Evolutionary conservation across 805 yeast species (phyloP).

Genomic region (Starmerella bombi): DNA sequence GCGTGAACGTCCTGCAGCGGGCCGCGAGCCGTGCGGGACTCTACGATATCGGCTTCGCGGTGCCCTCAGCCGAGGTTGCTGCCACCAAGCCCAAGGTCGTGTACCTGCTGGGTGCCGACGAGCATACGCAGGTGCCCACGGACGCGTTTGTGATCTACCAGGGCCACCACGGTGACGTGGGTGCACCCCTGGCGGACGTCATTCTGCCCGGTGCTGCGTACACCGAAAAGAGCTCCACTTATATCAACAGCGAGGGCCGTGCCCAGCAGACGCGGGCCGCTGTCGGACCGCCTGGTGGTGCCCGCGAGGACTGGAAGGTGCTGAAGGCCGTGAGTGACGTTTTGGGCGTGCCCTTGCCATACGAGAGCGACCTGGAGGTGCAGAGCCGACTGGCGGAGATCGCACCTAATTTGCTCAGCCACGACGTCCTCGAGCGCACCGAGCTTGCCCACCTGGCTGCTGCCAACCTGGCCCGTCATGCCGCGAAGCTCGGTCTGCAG

Average conservation of each 20-base stretch:
- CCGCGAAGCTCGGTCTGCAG: constrained; percentile 29
- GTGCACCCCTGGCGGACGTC: constrained; percentile 81
- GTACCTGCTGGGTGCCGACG: constrained; percentile 76
- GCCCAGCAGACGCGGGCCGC: constrained; percentile 78
- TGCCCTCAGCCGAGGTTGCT: constrained; percentile 36
- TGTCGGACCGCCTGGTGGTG: constrained; percentile 73
- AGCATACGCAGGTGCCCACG: constrained; percentile 57
- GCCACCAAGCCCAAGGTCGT: constrained; percentile 52
- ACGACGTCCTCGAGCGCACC: constrained; percentile 60
- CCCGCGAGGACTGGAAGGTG: constrained; percentile 87
- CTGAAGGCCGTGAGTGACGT: constrained; percentile 72
- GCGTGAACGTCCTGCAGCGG: constrained; percentile 66
- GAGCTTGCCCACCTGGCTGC: constrained; percentile 42
- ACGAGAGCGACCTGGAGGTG: constrained; percentile 55
- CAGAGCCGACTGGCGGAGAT: constrained; percentile 59
- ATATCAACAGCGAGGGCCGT: constrained; percentile 83
- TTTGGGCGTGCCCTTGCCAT: constrained; percentile 55
- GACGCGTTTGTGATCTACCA: constrained; percentile 82
- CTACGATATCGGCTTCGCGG: constrained; percentile 66
- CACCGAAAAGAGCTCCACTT: constrained; percentile 76
- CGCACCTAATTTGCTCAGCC: constrained; percentile 69
- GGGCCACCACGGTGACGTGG: constrained; percentile 85
- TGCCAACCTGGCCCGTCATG: constrained; percentile 28
- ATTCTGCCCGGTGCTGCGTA: constrained; percentile 78
- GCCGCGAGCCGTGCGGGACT: constrained; percentile 84